These are phyloP conservation scores for Ceratobasidium sp. DNA, from an alignment of 1,284 basidiomycete genomes.

Conservation along the genomic window DNA sequence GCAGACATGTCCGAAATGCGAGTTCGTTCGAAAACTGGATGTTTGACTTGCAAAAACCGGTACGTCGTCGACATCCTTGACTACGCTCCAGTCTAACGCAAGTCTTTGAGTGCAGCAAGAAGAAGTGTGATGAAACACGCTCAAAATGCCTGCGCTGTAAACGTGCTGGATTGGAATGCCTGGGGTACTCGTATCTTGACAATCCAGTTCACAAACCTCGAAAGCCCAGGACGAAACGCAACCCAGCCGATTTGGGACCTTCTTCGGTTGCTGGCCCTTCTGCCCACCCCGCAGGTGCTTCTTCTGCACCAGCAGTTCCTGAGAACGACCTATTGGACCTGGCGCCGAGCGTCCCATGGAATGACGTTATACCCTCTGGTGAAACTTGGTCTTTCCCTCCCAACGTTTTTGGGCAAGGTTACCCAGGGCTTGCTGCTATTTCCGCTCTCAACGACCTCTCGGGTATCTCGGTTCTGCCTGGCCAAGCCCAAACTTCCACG, in stretches of 20 bases:
- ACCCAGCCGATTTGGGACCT: not conserved
- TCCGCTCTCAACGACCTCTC: not conserved
- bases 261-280: not conserved
- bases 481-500: not conserved
- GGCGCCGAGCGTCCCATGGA: not conserved
- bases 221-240: constrained; percentile 11
- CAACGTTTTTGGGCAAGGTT: not conserved
- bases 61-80: not conserved
- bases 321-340: not conserved
- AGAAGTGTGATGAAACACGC: constrained; percentile 25
- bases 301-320: not conserved
- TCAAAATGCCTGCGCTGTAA: constrained; percentile 15
- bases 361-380: not conserved
- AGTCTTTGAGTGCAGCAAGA: not conserved
- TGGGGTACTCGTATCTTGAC: constrained; percentile 1
- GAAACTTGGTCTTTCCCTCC: not conserved
- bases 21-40: constrained; percentile 17
- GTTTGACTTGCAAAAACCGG: constrained; percentile 13
- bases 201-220: not conserved
- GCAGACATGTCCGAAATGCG: not conserved
- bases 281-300: too few species aligned
- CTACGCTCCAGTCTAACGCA: not conserved
- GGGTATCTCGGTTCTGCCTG: not conserved
- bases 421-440: not conserved
- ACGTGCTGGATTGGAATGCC: constrained; percentile 7